A percentile compares a stretch with the other conserved stretches of the same genome.
Evolutionary conservation across 352 stramenopile species (phyloP).

Genomic region (Peronospora belbahrii): DNA sequence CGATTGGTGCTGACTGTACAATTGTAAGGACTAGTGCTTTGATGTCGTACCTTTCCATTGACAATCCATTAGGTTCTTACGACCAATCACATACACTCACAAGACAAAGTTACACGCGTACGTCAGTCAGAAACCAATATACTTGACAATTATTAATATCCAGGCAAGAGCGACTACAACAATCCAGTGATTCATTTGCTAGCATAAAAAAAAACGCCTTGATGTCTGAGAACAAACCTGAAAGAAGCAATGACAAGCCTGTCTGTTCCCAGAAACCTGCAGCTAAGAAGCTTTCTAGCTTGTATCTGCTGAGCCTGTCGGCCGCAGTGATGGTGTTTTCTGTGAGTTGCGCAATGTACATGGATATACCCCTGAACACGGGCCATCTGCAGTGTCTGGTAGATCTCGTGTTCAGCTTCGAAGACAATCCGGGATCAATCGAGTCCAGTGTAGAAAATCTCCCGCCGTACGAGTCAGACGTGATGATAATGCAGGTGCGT

Average conservation of each 20-base stretch:
- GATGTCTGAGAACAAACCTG: not conserved
- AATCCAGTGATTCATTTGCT: not conserved
- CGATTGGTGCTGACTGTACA: slow-evolving; percentile 6
- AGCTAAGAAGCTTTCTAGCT: slow-evolving; percentile 12
- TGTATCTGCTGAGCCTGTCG: slow-evolving; percentile 22
- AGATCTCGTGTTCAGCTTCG: slow-evolving; percentile 7
- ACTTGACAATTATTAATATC: too few species aligned
- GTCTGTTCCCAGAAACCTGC: slow-evolving; percentile 6
- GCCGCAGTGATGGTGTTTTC: slow-evolving; percentile 14
- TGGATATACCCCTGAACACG: slow-evolving; percentile 20
- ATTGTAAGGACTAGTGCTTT: not conserved
- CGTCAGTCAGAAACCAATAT: not conserved
- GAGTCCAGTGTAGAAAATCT: slow-evolving; percentile 8
- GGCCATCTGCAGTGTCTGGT: slow-evolving; percentile 16
- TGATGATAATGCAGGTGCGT: slow-evolving; percentile 41
- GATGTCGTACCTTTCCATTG: slow-evolving; percentile 2
- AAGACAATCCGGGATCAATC: slow-evolving; percentile 3
- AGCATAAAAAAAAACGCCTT: not conserved
- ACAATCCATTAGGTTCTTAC: slow-evolving; percentile 2
- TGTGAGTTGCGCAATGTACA: slow-evolving; percentile 19
- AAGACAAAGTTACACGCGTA: slow-evolving; percentile 1
- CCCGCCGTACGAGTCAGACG: slow-evolving; percentile 42
- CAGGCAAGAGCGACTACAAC: too few species aligned
- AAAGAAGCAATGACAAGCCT: slow-evolving; percentile 1
- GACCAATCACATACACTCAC: slow-evolving; percentile 12